Evolutionary conservation across 129 eudicot genomes (phyloP), one percentile per base, ranked within the genome.

Genomic region (Helianthus tuberosus): DNA sequence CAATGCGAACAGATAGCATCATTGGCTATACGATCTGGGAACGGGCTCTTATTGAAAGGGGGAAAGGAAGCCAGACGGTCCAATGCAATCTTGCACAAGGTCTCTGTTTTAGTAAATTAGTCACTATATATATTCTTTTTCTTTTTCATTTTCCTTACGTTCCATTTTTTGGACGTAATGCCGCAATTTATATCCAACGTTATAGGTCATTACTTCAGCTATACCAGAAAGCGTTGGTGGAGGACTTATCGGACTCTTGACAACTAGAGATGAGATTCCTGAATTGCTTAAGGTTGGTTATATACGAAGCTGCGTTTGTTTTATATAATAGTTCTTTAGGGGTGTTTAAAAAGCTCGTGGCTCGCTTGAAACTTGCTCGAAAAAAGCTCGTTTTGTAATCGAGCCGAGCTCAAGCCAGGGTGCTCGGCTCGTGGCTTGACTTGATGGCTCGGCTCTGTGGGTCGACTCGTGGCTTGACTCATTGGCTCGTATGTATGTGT

Each of bases 261-360:
- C 99, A 73, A 83, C 97, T 64, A 91, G 99, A 80, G 99, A 95
- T 44, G 97, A 95, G 75, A 95, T 95, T 77, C 97, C 99, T 70
- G 95, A 95, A 71, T 81, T 95, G 80, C 99, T 95, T 58, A 91
- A 91, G 96, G 99, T 91, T 66, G 69, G 77, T 69, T 66, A 15
- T 11, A 29, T 52, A 17, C 43, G 9, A 53, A 82, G 36, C 46
- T 66, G 39, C 55, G 69, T 50, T 46, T 51, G 25, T 35, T 61
- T 61, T 1, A 14, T 61, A 32, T 71, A 50, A 38, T 66, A 66
- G 5, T 10, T n/a, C 11, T 53, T 27, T 27, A 27, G 32, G 32
- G 32, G 32, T 27, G 32, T 27, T 27, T 27, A 27, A 27, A 27
- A 27, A 27, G 32, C 32, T 27, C 3, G 32, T 2, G 32, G 32